Evolutionary conservation across 192 early-diverging fungal genomes (phyloP), one percentile per base, ranked within the genome.

Genomic region (Podila verticillata): DNA sequence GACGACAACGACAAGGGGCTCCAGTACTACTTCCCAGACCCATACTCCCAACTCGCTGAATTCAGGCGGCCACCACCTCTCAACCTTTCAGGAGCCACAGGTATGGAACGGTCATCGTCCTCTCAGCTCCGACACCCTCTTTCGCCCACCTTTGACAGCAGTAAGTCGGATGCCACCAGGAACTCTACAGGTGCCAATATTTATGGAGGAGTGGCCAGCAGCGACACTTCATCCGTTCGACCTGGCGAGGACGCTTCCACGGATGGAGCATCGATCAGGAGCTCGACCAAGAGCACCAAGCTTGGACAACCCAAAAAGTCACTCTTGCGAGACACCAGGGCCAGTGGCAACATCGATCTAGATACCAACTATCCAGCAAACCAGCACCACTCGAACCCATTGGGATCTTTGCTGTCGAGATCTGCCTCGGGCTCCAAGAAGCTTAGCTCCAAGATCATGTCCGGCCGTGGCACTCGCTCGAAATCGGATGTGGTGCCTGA

Each of bases 11-110:
- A 54, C 24, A 24, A 54, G 51, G 51, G 51, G 22, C 51, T 54
- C 24, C 51, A 54, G 24, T 54, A 54, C 51, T 54, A 54, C 51
- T 54, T 54, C 51, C 51, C 51, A 24, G 51, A 54, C 3, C 51
- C 51, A 8, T 54, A 54, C 22, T 54, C 51, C 20, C 51, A 54
- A 8, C 51, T 54, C 24, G 17, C 51, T 2, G 51, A 54, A 6
- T 54, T 54, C 51, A 54, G 22, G 51, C 22, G 51, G 10, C 51
- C 51, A 26, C 51, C 51, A 7, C n/a, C 51, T 7, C 51, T 54
- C 20, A 54, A 54, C 20, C 6, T 39, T 39, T 13, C 39, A 17
- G 51, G 6, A 24, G 2, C 51, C 6, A 17, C 24, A 26, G 51
- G 51, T n/a, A n/a, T n/a, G 5, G 51, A 54, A 19, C 20, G 24